Evolutionary conservation across 2,329 filamentous ascomycete species (phyloP).

Genomic region (Xylaria sp.): DNA sequence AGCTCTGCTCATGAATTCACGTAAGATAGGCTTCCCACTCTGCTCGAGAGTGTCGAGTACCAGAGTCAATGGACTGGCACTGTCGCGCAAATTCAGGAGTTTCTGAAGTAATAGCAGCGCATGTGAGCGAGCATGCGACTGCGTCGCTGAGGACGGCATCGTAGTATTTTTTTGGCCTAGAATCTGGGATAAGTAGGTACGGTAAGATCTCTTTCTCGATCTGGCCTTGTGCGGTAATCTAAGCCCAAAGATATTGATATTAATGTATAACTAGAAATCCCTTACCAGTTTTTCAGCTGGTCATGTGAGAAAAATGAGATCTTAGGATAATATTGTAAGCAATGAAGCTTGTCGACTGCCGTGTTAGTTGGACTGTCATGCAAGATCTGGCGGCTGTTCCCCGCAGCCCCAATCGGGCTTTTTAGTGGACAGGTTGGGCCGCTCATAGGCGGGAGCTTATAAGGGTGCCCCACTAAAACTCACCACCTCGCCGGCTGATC

Average conservation of each 20-base stretch:
- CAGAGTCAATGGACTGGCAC: constrained; percentile 86
- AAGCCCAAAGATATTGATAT: too few species aligned
- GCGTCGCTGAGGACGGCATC: constrained; percentile 68
- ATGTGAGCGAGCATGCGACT: constrained; percentile 80
- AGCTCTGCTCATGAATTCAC: constrained; percentile 80
- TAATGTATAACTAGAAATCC: background rate
- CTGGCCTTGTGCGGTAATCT: background rate
- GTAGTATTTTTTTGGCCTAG: constrained; percentile 9
- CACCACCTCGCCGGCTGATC: background rate
- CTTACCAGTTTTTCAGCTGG: background rate
- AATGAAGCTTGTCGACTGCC: constrained; percentile 29
- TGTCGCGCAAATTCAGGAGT: constrained; percentile 80
- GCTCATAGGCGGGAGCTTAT: constrained; percentile 8
- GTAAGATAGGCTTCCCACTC: constrained; percentile 73
- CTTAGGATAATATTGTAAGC: background rate
- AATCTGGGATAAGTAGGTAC: background rate
- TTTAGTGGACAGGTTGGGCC: constrained; percentile 24
- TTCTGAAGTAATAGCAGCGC: constrained; percentile 86
- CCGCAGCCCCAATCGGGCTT: constrained; percentile 40
- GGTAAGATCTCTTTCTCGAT: background rate
- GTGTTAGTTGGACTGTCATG: background rate
- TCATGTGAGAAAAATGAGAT: background rate
- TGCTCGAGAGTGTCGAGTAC: constrained; percentile 89
- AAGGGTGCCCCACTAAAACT: constrained; percentile 6
- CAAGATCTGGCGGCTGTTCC: constrained; percentile 19